Evolutionary conservation across 2,329 filamentous ascomycete genomes (phyloP).

Genomic region (Penicillium hesseltinei): DNA sequence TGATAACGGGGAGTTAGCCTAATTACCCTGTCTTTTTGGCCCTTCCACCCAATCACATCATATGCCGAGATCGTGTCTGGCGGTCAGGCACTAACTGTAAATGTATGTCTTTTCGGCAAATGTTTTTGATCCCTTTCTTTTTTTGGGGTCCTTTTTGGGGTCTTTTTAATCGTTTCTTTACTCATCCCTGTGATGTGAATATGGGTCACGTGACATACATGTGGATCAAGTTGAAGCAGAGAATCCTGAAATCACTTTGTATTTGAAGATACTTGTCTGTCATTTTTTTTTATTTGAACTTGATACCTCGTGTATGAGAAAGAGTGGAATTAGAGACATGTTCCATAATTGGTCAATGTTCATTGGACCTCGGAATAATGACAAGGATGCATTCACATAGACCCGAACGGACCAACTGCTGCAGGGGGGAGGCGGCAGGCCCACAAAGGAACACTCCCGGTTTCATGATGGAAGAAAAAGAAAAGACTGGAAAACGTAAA

Average conservation of each 20-base stretch:
- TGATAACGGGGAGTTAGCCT: constrained; percentile 6
- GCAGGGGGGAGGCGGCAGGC: constrained; percentile 9
- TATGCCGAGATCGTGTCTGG: constrained; percentile 2
- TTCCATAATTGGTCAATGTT: not conserved
- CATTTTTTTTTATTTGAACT: not conserved
- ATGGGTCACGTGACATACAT: not conserved
- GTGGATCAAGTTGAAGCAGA: not conserved
- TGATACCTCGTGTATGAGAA: not conserved
- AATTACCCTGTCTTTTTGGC: not conserved
- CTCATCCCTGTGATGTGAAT: not conserved
- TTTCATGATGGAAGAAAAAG: constrained; percentile 3
- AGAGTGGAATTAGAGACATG: not conserved
- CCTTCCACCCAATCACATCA: constrained; percentile 8
- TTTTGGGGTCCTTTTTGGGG: not conserved
- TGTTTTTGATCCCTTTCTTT: not conserved
- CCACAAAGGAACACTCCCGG: constrained; percentile 6
- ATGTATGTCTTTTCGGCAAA: not conserved
- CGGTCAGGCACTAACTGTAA: constrained; percentile 7
- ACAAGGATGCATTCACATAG: constrained; percentile 4
- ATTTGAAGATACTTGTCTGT: too few relatives aligned
- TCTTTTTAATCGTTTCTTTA: not conserved
- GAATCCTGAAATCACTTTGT: not conserved
- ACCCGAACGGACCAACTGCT: constrained; percentile 4
- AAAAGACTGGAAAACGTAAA: not conserved
- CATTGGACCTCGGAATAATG: not conserved